A percentile compares a stretch with the other conserved stretches of the same genome.
phyloP scores from a whole-genome alignment of 2,329 filamentous ascomycete species.

The Trichoderma atrobrunneum region DNA sequence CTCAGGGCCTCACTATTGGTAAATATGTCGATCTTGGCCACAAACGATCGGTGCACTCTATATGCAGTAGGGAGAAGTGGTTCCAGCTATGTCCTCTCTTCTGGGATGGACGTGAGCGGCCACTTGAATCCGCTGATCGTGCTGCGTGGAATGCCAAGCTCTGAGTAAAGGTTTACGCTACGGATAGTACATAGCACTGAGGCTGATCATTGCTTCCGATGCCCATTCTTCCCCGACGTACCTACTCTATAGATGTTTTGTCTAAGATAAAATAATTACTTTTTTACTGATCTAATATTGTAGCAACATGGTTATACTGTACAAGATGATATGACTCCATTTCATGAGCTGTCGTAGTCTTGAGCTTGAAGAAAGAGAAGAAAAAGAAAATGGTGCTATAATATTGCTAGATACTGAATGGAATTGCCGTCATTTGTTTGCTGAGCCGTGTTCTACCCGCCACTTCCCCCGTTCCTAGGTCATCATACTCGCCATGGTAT shows the following conservation, averaged over 20 bases:
- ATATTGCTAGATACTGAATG: neutral
- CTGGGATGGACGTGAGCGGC: conserved; percentile 28
- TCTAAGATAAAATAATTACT: neutral
- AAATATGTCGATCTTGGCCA: conserved; percentile 40
- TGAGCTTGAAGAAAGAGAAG: neutral
- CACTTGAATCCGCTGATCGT: conserved; percentile 43
- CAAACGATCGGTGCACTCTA: conserved; percentile 37
- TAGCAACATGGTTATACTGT: neutral
- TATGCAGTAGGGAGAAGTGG: conserved; percentile 38
- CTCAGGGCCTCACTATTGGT: conserved; percentile 30
- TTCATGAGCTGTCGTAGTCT: neutral
- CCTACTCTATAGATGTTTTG: neutral
- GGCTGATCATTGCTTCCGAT: neutral
- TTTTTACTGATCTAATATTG: neutral
- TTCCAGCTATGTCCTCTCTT: conserved; percentile 44
- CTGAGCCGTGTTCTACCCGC: neutral
- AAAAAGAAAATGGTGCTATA: neutral
- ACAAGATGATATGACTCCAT: neutral
- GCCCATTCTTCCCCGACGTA: neutral
- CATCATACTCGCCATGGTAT: neutral
- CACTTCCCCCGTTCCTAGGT: neutral
- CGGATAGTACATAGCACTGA: neutral
- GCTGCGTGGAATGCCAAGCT: conserved; percentile 47
- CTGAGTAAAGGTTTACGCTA: conserved; percentile 21
- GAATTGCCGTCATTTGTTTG: neutral